Conservation (phyloP, 208 protist species). For the Crithidia expoeki region DNA sequence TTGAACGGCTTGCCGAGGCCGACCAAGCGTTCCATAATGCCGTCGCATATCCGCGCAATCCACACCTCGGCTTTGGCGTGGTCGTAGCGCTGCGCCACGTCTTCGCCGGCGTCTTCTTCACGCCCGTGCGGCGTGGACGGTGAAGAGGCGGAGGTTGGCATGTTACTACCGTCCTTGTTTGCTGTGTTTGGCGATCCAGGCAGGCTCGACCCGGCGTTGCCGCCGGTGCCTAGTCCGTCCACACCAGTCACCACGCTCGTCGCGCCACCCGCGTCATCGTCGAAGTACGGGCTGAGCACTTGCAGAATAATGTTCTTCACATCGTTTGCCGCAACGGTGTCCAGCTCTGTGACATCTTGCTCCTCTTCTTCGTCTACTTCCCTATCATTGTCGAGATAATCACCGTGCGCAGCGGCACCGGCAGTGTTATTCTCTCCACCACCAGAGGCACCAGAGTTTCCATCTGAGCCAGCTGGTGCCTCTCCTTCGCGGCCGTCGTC, state of each 20-base stretch:
- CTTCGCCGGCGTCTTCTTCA: slow-evolving; percentile 29
- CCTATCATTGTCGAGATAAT: background rate
- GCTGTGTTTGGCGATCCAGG: background rate
- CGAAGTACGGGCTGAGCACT: slow-evolving; percentile 81
- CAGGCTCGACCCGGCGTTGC: background rate
- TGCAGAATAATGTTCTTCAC: slow-evolving; percentile 91
- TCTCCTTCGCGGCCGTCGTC: too few species aligned
- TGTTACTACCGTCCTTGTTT: background rate
- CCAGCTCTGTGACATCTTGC: slow-evolving; percentile 32
- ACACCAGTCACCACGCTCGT: slow-evolving; percentile 20
- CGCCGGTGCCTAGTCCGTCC: slow-evolving; percentile 2
- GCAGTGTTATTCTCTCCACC: too few species aligned
- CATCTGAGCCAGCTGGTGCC: too few species aligned
- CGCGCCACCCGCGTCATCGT: slow-evolving; percentile 66
- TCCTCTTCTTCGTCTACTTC: slow-evolving; percentile 31
- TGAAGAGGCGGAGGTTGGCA: background rate
- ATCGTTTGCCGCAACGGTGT: slow-evolving; percentile 70
- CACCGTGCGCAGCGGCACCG: background rate
- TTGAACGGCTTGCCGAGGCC: slow-evolving; percentile 84
- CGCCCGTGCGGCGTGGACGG: background rate
- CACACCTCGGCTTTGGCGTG: slow-evolving; percentile 73
- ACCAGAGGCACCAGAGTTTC: too few species aligned
- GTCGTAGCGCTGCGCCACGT: slow-evolving; percentile 80
- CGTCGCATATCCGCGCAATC: slow-evolving; percentile 86
- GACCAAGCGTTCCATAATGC: slow-evolving; percentile 81